Evolutionary conservation across 345 rosid species (phyloP).

Genomic region (Lumnitzera littorea): DNA sequence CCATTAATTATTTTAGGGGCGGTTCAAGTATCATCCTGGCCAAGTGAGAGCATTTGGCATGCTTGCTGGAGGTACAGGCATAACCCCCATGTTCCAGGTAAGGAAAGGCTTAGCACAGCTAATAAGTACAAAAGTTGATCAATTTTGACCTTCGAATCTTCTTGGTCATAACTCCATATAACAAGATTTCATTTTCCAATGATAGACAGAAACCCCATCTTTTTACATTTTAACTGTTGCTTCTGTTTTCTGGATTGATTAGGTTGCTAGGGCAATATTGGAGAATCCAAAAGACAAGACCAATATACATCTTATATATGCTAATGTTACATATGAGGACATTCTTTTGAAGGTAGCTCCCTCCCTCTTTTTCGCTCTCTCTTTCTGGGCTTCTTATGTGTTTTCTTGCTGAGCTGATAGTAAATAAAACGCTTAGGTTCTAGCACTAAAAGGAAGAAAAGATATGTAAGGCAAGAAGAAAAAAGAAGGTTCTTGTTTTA

Average conservation of each 20-base stretch:
- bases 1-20: slow-evolving; percentile 31
- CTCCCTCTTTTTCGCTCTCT: slow-evolving; percentile 6
- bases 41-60: slow-evolving; percentile 60
- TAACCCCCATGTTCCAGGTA: slow-evolving; percentile 74
- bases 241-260: slow-evolving; percentile 1
- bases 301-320: slow-evolving; percentile 39
- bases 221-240: too few relatives aligned
- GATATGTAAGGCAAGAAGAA: too few relatives aligned
- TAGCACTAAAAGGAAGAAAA: too few relatives aligned
- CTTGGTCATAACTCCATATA: neutral
- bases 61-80: slow-evolving; percentile 75
- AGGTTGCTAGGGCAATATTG: slow-evolving; percentile 47
- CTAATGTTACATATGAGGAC: slow-evolving; percentile 44
- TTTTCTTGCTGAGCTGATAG: neutral
- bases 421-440: too few relatives aligned
- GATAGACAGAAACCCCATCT: too few relatives aligned
- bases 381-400: neutral
- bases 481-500: too few relatives aligned
- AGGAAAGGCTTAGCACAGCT: slow-evolving; percentile 3
- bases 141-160: neutral
- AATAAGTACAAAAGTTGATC: neutral
- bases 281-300: slow-evolving; percentile 44
- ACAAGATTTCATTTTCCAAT: too few relatives aligned
- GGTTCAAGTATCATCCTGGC: slow-evolving; percentile 58
- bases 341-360: slow-evolving; percentile 46